Base-by-base conservation (phyloP, 2,329 filamentous ascomycete species). In the Sporothrix brunneoviolacea region DNA sequence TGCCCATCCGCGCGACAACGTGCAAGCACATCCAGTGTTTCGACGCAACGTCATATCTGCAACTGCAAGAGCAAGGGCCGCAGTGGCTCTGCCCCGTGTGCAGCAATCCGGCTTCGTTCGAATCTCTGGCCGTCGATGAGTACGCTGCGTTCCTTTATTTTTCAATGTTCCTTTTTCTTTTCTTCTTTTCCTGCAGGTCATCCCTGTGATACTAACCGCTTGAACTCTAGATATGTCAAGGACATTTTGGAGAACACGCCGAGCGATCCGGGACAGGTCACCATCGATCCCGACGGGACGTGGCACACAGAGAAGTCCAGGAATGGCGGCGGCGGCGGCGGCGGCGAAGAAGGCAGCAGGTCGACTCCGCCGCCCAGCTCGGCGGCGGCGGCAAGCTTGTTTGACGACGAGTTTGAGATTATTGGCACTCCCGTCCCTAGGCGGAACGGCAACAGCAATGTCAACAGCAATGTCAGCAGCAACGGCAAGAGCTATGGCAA, bases 41-140 rank as follows among this genome's bases (percentile, higher is more conserved):
- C 59, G 93, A 98, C 65, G 91, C 87, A 3, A 84, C 82, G 3
- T 94, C 89, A 2, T 98, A 96, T 64, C 75, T 98, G 18, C 88
- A 95, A 60, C 71, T 98, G 24, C 91, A 97, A 64, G 90, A 97
- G 64, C 93, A 98, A 70, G 91, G 89, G 0, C 93, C 93, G 0
- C 94, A 93, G 16, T 98, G 93, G 93, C 76, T 83, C n/a, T 98
- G 93, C 61, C 93, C 93, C 0, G 84, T 96, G 19, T 98, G 93
- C 71, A 91, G 85, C 67, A 94, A 91, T 62, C 69, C 80, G 0
- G 84, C 90, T 2, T 81, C 83, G 0, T 98, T 88, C 65, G 86
- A 91, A 45, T 83, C 80, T 42, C 71, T 98, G 21, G 89, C 88
- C 10, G 82, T 97, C 27, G 93, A 98, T 59, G 86, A 93, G 80